Conservation (phyloP, 1,139 yeast genomes). For the Debaryomyces sp. region DNA sequence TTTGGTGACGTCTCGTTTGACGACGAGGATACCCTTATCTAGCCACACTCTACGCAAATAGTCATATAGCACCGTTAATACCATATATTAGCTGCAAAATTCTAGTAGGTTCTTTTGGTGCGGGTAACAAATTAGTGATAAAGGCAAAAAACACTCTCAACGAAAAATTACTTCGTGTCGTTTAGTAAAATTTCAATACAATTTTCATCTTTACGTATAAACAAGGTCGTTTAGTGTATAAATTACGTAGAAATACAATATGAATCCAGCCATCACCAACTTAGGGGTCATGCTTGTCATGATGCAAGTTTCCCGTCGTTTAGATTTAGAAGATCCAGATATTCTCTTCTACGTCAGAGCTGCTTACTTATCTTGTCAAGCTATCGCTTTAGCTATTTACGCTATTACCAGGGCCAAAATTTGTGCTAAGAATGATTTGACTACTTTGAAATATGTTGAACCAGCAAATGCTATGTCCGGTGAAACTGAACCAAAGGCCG, state of each 20-base stretch:
- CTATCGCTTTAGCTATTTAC: conserved; percentile 67
- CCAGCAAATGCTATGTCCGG: conserved; percentile 84
- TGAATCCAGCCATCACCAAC: conserved; percentile 89
- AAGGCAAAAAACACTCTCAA: not conserved
- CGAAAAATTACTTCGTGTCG: conserved; percentile 1
- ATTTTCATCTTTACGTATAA: not conserved
- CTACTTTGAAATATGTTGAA: conserved; percentile 88
- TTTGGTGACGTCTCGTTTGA: conserved; percentile 75
- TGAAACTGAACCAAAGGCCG: conserved; percentile 68
- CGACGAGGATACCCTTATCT: conserved; percentile 37
- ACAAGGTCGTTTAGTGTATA: conserved; percentile 1
- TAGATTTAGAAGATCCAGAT: conserved; percentile 86
- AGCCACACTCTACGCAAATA: not conserved
- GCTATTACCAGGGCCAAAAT: conserved; percentile 63
- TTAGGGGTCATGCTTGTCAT: conserved; percentile 89
- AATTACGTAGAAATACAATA: conserved; percentile 20
- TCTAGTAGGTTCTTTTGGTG: conserved; percentile 4
- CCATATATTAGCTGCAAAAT: conserved; percentile 4
- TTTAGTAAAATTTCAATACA: not conserved
- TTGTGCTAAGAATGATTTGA: conserved; percentile 79
- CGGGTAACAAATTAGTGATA: conserved; percentile 5
- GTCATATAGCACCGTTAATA: not conserved
- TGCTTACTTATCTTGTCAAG: conserved; percentile 69
- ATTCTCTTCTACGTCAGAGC: conserved; percentile 77
- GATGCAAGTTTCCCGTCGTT: conserved; percentile 93